Conservation (phyloP, 306 rosid genomes). For the Cajanus cajan region DNA sequence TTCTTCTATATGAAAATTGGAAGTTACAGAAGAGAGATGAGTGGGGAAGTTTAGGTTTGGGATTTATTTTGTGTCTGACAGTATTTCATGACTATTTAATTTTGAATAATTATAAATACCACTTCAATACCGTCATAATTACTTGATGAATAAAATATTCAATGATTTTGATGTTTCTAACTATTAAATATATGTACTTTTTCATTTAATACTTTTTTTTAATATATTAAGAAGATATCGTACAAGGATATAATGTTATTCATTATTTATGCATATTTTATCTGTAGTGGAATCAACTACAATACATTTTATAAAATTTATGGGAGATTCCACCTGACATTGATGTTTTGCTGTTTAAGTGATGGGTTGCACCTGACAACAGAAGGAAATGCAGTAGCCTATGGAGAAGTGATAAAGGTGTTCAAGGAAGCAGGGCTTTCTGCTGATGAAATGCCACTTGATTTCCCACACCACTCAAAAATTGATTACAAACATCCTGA, state of each 20-base stretch:
- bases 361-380: constrained; percentile 91
- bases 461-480: constrained; percentile 81
- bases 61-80: neutral
- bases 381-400: constrained; percentile 71
- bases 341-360: constrained; percentile 40
- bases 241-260: neutral
- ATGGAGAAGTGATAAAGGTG: constrained; percentile 42
- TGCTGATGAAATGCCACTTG: constrained; percentile 65
- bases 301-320: neutral
- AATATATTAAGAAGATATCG: neutral
- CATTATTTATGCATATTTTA: neutral
- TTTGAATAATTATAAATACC: neutral
- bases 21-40: neutral
- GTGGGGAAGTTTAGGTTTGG: neutral
- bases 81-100: neutral
- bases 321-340: neutral
- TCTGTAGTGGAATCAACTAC: neutral
- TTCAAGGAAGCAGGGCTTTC: constrained; percentile 46
- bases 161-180: neutral
- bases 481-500: constrained; percentile 63
- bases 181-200: neutral
- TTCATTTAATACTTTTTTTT: neutral
- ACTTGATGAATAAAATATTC: neutral
- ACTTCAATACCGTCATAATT: neutral
- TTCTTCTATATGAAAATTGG: neutral